These are phyloP conservation scores for Penicillium maclennaniae DNA, from an alignment of 495 filamentous ascomycete genomes.

Conservation along the genomic window DNA sequence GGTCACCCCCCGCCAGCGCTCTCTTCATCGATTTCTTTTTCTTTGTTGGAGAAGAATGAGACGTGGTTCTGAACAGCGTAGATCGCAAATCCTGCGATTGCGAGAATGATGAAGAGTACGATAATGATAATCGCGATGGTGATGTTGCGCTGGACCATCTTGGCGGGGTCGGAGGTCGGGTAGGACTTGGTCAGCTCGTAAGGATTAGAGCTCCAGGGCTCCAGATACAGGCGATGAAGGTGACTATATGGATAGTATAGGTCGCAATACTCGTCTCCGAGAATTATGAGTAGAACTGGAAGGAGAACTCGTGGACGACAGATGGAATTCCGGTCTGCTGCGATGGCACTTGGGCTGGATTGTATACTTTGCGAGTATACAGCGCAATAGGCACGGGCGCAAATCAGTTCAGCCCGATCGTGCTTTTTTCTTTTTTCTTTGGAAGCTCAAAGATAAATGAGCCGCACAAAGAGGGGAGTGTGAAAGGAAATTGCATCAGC, in stretches of 20 bases:
- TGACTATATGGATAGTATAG: not conserved
- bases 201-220: not conserved
- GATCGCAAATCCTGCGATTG: constrained; percentile 65
- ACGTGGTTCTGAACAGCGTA: constrained; percentile 50
- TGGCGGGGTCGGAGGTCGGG: constrained; percentile 4
- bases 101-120: constrained; percentile 69
- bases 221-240: not conserved
- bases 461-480: constrained; percentile 1
- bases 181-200: not conserved
- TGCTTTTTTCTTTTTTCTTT: not conserved
- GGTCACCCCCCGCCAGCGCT: constrained; percentile 30
- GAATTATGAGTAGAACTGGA: not conserved
- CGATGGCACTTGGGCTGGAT: not conserved
- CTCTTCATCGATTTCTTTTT: constrained; percentile 41
- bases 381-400: not conserved
- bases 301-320: not conserved
- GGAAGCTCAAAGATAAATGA: not conserved
- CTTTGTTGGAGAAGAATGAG: constrained; percentile 33
- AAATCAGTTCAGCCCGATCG: not conserved
- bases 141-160: constrained; percentile 67
- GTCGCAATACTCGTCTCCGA: not conserved
- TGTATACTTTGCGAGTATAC: not conserved
- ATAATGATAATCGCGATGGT: constrained; percentile 81
- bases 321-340: not conserved
- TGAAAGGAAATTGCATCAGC: constrained; percentile 4